Percentiles rank a stretch among this genome's conserved stretches.
phyloP scores from a whole-genome alignment of 2,329 filamentous ascomycete genomes.

The Aspergillus sp. region DNA sequence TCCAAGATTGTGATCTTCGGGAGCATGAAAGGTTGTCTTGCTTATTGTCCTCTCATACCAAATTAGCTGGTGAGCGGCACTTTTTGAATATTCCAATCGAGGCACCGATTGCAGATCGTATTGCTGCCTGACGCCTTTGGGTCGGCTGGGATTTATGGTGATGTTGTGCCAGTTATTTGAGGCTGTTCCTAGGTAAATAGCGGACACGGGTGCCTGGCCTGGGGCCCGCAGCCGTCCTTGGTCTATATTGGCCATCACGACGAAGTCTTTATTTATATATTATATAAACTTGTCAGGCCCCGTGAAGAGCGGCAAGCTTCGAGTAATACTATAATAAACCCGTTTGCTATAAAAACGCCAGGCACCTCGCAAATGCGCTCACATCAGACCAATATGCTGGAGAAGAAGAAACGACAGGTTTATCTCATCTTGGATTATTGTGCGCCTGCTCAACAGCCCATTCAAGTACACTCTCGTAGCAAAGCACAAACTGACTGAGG shows the following conservation, averaged over 20 bases:
- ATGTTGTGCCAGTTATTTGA: too few relatives aligned
- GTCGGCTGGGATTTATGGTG: neutral
- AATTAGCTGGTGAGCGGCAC: neutral
- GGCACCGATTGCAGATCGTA: conserved; percentile 3
- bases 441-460: conserved; percentile 64
- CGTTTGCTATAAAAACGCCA: conserved; percentile 2
- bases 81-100: neutral
- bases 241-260: neutral
- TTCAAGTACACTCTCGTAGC: conserved; percentile 92
- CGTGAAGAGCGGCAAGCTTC: neutral
- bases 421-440: conserved; percentile 4
- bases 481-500: conserved; percentile 88
- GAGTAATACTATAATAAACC: neutral
- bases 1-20: neutral
- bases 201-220: neutral
- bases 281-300: neutral
- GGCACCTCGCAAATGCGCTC: conserved; percentile 22
- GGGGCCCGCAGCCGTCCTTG: neutral
- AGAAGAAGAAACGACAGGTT: neutral
- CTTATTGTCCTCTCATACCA: neutral
- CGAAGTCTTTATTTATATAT: too few relatives aligned
- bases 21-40: neutral
- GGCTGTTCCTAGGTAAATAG: neutral
- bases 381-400: conserved; percentile 11
- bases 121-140: conserved; percentile 9